phyloP scores from a whole-genome alignment of 1,139 yeast genomes.

The Kluyveromyces marxianus region DNA sequence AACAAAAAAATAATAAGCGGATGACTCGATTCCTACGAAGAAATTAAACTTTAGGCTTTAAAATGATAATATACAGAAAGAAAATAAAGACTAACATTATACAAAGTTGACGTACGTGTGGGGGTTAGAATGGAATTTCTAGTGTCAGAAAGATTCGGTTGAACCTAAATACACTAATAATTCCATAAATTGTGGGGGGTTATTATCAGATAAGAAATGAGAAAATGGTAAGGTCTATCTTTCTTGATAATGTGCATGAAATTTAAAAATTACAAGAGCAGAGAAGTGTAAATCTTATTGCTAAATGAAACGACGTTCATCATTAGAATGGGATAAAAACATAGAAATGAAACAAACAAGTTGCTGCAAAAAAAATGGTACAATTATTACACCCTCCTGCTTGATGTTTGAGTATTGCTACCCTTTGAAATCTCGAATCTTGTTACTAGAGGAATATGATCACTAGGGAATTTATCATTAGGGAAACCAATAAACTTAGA shows the following conservation, averaged over 20 bases:
- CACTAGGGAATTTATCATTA: constrained; percentile 88
- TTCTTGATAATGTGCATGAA: not conserved
- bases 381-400: constrained; percentile 21
- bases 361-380: not conserved
- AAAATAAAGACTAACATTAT: not conserved
- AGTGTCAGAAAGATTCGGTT: no score
- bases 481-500: constrained; percentile 85
- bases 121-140: not conserved
- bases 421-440: constrained; percentile 56
- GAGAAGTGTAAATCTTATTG: not conserved
- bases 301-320: not conserved
- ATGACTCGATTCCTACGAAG: no score
- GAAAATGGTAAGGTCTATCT: not conserved
- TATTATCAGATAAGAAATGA: not conserved
- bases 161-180: no score
- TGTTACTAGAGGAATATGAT: constrained; percentile 79
- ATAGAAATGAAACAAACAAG: not conserved
- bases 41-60: not conserved
- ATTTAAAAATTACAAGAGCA: constrained; percentile 1
- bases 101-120: not conserved
- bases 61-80: constrained; percentile 3
- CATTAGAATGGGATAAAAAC: not conserved
- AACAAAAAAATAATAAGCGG: no score
- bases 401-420: constrained; percentile 11
- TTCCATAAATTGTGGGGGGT: not conserved